Evolutionary conservation across 495 filamentous ascomycete genomes (phyloP), one percentile per base, ranked within the genome.

Genomic region (Hyphodiscus hymeniophilus): DNA sequence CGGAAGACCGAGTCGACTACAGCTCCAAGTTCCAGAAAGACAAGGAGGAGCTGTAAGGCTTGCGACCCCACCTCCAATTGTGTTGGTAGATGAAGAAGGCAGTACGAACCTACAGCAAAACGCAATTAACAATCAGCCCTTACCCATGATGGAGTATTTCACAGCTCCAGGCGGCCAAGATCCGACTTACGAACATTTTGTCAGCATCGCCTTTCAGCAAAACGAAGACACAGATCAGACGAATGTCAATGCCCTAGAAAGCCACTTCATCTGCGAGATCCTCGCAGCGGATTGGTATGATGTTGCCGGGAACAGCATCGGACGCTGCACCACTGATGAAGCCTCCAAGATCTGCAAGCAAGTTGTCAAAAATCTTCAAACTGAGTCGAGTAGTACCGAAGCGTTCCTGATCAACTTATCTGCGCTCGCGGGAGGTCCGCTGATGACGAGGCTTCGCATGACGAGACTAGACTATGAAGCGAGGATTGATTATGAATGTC

Each of bases 11-110:
- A 77, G 60, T 61, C 72, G 81, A 41, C 72, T 95, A 17, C 85
- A 85, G 34, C 68, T 95, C 2, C 89, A 92, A 60, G 89, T 94
- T 7, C 89, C 89, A 1, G 76, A 82, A 58, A 77, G 85, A 48
- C 65, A 78, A 8, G 83, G 86, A 2, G 84, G 79, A 0, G 75
- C 84, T 8, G 84, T 95, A 1, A 73, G 87, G 16, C 76, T 92
- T 16, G 87, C 86, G 0, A 91, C 86, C 0, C 87, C 87, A 7
- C 83, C 83, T 7, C 54, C 55, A 15, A 26, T 48, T 3, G 43
- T 57, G 2, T 48, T 57, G 7, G 67, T 89, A 1, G 89, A 88
- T 51, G 85, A 84, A 2, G 21, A 48, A 26, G 17, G 40, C 24
- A 38, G 48, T 31, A 24, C 44, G 12, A 44, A 35, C 26, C 41